A percentile compares a stretch with the other conserved stretches of the same genome.
phyloP scores from a whole-genome alignment of 352 stramenopile genomes.

The Phytophthora agathidicida region DNA sequence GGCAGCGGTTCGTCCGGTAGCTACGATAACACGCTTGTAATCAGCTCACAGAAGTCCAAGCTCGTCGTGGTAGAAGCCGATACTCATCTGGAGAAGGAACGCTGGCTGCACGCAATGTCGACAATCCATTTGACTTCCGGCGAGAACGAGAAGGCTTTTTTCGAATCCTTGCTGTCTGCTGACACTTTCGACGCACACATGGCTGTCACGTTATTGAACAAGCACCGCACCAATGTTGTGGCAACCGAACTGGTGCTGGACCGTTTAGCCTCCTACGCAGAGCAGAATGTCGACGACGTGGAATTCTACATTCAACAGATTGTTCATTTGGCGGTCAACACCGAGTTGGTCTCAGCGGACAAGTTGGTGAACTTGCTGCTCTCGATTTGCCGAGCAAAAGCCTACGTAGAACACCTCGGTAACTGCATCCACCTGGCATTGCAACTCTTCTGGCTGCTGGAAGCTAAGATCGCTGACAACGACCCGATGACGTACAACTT shows the following conservation, averaged over 20 bases:
- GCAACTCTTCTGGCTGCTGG: slow-evolving; percentile 69
- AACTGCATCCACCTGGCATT: slow-evolving; percentile 85
- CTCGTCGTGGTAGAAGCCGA: slow-evolving; percentile 71
- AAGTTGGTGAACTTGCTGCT: slow-evolving; percentile 75
- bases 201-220: slow-evolving; percentile 74
- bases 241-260: slow-evolving; percentile 73
- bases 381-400: slow-evolving; percentile 79
- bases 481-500: slow-evolving; percentile 78
- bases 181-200: slow-evolving; percentile 68
- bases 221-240: slow-evolving; percentile 70
- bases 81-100: slow-evolving; percentile 74
- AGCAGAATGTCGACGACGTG: slow-evolving; percentile 76
- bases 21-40: slow-evolving; percentile 64
- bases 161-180: slow-evolving; percentile 61
- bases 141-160: slow-evolving; percentile 59
- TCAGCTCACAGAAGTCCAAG: slow-evolving; percentile 79
- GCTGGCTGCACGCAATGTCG: slow-evolving; percentile 76
- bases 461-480: slow-evolving; percentile 78
- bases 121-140: slow-evolving; percentile 63
- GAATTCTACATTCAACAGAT: slow-evolving; percentile 88
- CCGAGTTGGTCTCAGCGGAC: slow-evolving; percentile 63
- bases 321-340: slow-evolving; percentile 73
- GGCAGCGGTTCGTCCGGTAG: slow-evolving; percentile 32
- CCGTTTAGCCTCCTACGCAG: slow-evolving; percentile 63
- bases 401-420: slow-evolving; percentile 77